These are phyloP conservation scores for Plasmodium blacklocki DNA, from an alignment of 169 alveolate genomes.

Conservation along the genomic window DNA sequence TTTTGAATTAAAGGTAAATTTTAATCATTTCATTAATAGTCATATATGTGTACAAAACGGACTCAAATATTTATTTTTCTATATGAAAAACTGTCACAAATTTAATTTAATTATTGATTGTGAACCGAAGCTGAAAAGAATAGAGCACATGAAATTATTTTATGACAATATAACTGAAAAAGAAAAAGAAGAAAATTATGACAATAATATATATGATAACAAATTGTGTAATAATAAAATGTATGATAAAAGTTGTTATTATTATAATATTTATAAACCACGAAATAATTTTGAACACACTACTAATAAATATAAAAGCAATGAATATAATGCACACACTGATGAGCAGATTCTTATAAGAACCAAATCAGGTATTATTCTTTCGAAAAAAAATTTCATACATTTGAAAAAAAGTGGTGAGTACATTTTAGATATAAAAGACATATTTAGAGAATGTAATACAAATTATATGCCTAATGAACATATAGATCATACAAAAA, in stretches of 20 bases:
- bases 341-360: too few relatives aligned
- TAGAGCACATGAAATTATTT: not conserved
- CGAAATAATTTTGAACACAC: too few relatives aligned
- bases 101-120: slow-evolving; percentile 48
- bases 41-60: slow-evolving; percentile 72
- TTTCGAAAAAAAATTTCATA: not conserved
- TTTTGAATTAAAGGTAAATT: slow-evolving; percentile 69
- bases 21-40: slow-evolving; percentile 29
- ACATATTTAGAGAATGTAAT: not conserved
- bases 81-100: slow-evolving; percentile 64
- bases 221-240: not conserved
- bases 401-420: not conserved
- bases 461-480: too few relatives aligned
- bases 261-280: too few relatives aligned
- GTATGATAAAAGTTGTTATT: too few relatives aligned
- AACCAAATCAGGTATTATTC: not conserved
- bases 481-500: too few relatives aligned
- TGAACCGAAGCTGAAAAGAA: not conserved
- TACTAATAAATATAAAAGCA: too few relatives aligned
- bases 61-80: slow-evolving; percentile 45
- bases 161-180: not conserved
- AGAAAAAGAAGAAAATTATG: not conserved
- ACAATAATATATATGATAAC: not conserved
- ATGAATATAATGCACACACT: too few relatives aligned
- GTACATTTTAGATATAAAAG: not conserved